Evolutionary conservation across 2,329 filamentous ascomycete species (phyloP).

Genomic region (Penicillium sclerotiorum): DNA sequence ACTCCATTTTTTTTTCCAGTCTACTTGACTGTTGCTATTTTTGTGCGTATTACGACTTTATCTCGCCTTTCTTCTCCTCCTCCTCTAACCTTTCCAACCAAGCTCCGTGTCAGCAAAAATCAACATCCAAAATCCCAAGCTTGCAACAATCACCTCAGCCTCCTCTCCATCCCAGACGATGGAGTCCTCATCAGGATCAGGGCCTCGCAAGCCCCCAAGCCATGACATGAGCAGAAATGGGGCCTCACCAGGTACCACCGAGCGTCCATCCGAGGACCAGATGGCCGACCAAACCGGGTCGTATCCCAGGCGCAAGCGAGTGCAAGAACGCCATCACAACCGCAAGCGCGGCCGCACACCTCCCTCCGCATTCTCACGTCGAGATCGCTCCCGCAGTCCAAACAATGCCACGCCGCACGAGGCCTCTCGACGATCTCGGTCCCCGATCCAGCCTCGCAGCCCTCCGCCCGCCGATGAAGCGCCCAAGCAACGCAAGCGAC

Average conservation of each 20-base stretch:
- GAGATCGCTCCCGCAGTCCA: constrained; percentile 36
- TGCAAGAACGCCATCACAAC: constrained; percentile 43
- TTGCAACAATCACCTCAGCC: not conserved
- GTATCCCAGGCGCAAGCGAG: constrained; percentile 40
- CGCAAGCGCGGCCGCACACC: constrained; percentile 40
- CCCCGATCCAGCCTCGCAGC: constrained; percentile 42
- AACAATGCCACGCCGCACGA: constrained; percentile 24
- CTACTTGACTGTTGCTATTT: too few relatives aligned
- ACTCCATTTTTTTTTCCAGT: not conserved
- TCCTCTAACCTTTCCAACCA: not conserved
- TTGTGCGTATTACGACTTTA: too few relatives aligned
- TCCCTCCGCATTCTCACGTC: constrained; percentile 44
- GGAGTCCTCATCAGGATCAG: constrained; percentile 10
- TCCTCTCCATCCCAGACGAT: constrained; percentile 3
- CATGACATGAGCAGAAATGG: constrained; percentile 3
- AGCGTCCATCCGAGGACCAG: constrained; percentile 31
- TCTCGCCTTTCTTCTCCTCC: not conserved
- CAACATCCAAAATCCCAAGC: not conserved
- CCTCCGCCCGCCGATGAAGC: constrained; percentile 45
- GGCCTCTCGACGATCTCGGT: constrained; percentile 40
- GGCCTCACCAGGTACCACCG: constrained; percentile 23
- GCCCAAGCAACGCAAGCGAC: constrained; percentile 48
- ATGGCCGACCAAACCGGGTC: constrained; percentile 24
- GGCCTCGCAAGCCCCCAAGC: constrained; percentile 3
- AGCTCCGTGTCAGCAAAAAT: not conserved